Evolutionary conservation across 495 filamentous ascomycete species (phyloP), one percentile per base, ranked within the genome.

Genomic region (Daldinia caldariorum): DNA sequence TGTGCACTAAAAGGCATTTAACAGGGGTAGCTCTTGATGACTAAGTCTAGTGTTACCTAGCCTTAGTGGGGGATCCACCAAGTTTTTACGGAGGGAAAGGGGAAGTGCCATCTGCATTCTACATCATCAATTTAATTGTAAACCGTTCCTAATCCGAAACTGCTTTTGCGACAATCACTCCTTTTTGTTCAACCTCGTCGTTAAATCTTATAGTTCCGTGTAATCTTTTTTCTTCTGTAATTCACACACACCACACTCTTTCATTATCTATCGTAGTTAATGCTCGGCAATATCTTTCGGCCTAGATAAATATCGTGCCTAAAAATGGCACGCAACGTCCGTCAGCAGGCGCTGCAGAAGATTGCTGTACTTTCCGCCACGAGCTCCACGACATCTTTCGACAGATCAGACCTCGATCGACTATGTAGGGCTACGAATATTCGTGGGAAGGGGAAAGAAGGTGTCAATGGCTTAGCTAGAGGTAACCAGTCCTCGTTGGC

Each of bases 281-380:
- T 65, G 55, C 4, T 32, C 34, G 6, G 37, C 35, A 16, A 13
- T 31, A 20, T 38, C 54, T 31, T 34, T 60, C 6, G 18, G 16
- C 51, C 2, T 12, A n/a, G 22, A 31, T 16, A 50, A 50, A 67
- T 50, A 66, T 22, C 12, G 38, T 64, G 43, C 58, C 53, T 54
- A 58, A 60, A 59, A 66, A 85, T 84, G 82, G 77, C 77, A 50
- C 80, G 82, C 70, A 79, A 85, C 61, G 85, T 90, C 59, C 86
- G 89, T 78, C 83, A 83, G 61, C 83, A 83, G 51, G 91, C 91
- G 38, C 81, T 94, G 69, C 83, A 90, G 79, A 91, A 90, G 77
- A 88, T 94, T 62, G 91, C 90, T 63, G 82, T 82, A 10, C 87
- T 86, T 67, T 89, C 83, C 49, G 81, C 89, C 45, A 77, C 85